A percentile compares a stretch with the other conserved stretches of the same genome.
These are phyloP conservation scores for Pyrenula massariospora DNA, from an alignment of 495 filamentous ascomycete species.

Conservation along the genomic window DNA sequence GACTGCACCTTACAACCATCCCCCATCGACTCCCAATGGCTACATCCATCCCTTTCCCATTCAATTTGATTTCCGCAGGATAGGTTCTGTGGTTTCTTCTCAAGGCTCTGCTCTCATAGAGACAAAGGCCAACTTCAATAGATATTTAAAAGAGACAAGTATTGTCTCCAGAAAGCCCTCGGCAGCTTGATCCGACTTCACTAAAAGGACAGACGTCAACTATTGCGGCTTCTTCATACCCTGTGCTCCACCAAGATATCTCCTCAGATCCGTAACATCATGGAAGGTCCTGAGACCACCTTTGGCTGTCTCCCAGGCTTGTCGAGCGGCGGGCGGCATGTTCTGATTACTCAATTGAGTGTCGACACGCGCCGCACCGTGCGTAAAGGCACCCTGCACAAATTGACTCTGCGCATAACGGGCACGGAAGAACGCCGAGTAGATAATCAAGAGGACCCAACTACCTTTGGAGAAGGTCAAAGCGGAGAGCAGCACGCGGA, in stretches of 20 bases:
- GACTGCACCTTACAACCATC: too few species aligned
- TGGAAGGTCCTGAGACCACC: constrained; percentile 55
- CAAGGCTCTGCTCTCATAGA: too few species aligned
- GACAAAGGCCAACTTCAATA: too few species aligned
- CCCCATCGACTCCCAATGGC: too few species aligned
- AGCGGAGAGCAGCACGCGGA: constrained; percentile 66
- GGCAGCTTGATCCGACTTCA: background rate
- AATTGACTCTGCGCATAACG: constrained; percentile 85
- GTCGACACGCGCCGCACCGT: constrained; percentile 65
- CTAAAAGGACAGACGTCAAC: background rate
- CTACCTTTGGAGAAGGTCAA: constrained; percentile 79
- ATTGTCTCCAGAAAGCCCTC: background rate
- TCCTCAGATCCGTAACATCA: constrained; percentile 64
- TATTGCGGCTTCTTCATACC: constrained; percentile 49
- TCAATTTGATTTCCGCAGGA: too few species aligned
- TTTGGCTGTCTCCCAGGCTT: constrained; percentile 79
- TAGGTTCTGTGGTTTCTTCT: too few species aligned
- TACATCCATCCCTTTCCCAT: too few species aligned
- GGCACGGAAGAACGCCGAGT: constrained; percentile 85
- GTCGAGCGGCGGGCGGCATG: constrained; percentile 71
- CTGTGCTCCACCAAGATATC: constrained; percentile 45
- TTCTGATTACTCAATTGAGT: constrained; percentile 72
- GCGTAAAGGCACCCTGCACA: constrained; percentile 67
- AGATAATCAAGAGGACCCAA: constrained; percentile 75
- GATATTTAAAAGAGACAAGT: too few species aligned